These are phyloP conservation scores for Adansonia grandidieri DNA, from an alignment of 441 rosid genomes.

Conservation along the genomic window DNA sequence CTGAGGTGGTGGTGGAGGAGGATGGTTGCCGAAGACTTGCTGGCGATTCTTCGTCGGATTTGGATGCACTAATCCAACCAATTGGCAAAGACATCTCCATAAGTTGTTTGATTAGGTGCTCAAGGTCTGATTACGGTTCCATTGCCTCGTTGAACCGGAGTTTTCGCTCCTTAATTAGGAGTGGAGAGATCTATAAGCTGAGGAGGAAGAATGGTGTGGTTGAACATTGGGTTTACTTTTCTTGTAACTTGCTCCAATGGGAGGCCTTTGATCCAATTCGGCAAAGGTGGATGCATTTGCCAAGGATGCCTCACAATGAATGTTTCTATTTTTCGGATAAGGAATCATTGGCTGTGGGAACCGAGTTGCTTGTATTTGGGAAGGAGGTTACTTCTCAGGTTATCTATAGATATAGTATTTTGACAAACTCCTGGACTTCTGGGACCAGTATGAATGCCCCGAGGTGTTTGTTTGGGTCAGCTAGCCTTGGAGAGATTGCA, in stretches of 20 bases:
- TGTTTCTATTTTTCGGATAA: conserved; percentile 77
- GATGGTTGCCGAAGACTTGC: conserved; percentile 22
- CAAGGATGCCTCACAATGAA: conserved; percentile 72
- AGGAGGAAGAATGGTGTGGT: conserved; percentile 59
- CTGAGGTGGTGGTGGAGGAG: not conserved
- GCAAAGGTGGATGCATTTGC: conserved; percentile 82
- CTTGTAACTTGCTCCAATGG: conserved; percentile 84
- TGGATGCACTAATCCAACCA: conserved; percentile 64
- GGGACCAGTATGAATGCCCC: conserved; percentile 82
- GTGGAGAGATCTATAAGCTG: conserved; percentile 71
- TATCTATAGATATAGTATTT: conserved; percentile 78
- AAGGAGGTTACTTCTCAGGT: conserved; percentile 67
- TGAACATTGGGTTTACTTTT: conserved; percentile 95
- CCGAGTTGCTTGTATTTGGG: conserved; percentile 87
- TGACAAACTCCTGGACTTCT: conserved; percentile 81
- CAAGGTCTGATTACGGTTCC: conserved; percentile 83
- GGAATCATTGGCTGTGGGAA: conserved; percentile 96
- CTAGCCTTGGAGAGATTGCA: conserved; percentile 86
- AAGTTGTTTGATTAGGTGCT: conserved; percentile 69
- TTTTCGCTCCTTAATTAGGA: conserved; percentile 68
- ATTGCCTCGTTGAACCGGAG: conserved; percentile 68
- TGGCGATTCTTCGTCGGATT: conserved; percentile 53
- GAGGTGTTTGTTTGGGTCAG: conserved; percentile 93
- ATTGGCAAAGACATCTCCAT: conserved; percentile 81
- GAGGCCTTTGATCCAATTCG: conserved; percentile 83